Evolutionary conservation across 1,284 basidiomycete genomes (phyloP).

Genomic region (Ceratobasidium sp.): DNA sequence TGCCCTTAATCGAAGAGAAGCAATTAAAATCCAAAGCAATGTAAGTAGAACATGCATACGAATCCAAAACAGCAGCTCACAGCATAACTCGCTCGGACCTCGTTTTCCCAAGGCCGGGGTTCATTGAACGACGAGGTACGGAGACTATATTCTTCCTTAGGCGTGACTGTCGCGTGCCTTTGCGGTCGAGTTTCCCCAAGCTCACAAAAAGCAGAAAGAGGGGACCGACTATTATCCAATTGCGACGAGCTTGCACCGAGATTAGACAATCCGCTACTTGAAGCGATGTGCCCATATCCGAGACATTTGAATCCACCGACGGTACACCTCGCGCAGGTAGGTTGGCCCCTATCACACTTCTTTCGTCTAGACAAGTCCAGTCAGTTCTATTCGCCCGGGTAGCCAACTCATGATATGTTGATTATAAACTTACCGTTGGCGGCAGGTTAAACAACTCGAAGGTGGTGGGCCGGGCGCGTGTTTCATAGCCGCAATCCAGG

Average conservation of each 20-base stretch:
- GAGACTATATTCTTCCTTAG: too few species aligned
- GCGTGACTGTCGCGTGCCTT: background rate
- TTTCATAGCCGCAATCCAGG: too few species aligned
- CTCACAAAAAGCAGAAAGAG: too few species aligned
- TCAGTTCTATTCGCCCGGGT: too few species aligned
- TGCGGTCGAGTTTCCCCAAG: too few species aligned
- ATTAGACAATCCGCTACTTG: too few species aligned
- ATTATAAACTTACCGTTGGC: background rate
- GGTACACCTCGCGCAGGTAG: slow-evolving; percentile 15
- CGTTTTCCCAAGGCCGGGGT: background rate
- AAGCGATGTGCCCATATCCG: slow-evolving; percentile 19
- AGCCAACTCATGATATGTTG: background rate
- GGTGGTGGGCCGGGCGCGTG: too few species aligned
- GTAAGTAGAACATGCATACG: too few species aligned
- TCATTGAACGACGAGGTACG: background rate
- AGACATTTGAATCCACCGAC: slow-evolving; percentile 25
- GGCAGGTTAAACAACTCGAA: slow-evolving; percentile 16
- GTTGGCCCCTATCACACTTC: slow-evolving; percentile 30
- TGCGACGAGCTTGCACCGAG: background rate
- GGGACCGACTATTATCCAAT: background rate
- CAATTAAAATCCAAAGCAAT: too few species aligned
- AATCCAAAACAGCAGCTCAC: too few species aligned
- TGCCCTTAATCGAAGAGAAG: too few species aligned
- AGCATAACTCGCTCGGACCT: too few species aligned
- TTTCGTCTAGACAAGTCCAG: slow-evolving; percentile 3